Base-by-base conservation (phyloP, 768 basidiomycete species). In the Lactarius indigo region DNA sequence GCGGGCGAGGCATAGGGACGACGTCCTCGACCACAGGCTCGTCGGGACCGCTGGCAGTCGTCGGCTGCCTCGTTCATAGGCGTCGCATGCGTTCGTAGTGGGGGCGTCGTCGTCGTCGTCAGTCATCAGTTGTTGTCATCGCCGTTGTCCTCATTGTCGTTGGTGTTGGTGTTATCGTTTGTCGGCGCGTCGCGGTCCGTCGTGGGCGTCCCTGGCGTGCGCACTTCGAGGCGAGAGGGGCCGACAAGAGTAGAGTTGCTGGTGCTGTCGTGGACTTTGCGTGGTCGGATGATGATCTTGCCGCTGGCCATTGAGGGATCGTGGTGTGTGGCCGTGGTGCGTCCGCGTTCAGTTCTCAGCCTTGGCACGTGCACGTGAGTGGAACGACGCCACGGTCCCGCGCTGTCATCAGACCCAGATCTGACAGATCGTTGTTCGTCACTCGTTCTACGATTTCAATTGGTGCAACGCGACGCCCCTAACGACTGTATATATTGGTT, bases 231-330 rank as follows among this genome's bases (percentile, higher is more conserved):
- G 58, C 63, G 69, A 6, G 63, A 64, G 59, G 63, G 23, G 18
- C 39, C 42, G 10, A 52, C 52, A 17, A 52, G n/a, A 8, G 35
- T 63, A 1, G 61, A n/a, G 18, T 23, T 66, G 52, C 61, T 58
- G 35, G 63, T n/a, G 31, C 17, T 64, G 58, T 68, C 62, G 23
- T 68, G 69, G n/a, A 47, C 6, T 30, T 59, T 64, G 41, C 66
- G 69, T 28, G 69, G 67, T 35, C 62, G 56, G 12, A 68, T 70
- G 64, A 70, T 70, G 56, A 70, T 70, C 47, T 70, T 70, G 2
- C 69, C 69, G 41, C 69, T 70, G 7, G 62, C 47, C 66, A 67
- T 67, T 56, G 37, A 15, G n/a, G n/a, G 56, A 17, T 2, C 12
- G 7, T 35, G 26, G n/a, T 55, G n/a, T 54, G 8, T 37, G 12